Percentiles rank a stretch among this genome's conserved stretches.
phyloP scores from a whole-genome alignment of 2,329 filamentous ascomycete genomes.

The Colletotrichum sp. region DNA sequence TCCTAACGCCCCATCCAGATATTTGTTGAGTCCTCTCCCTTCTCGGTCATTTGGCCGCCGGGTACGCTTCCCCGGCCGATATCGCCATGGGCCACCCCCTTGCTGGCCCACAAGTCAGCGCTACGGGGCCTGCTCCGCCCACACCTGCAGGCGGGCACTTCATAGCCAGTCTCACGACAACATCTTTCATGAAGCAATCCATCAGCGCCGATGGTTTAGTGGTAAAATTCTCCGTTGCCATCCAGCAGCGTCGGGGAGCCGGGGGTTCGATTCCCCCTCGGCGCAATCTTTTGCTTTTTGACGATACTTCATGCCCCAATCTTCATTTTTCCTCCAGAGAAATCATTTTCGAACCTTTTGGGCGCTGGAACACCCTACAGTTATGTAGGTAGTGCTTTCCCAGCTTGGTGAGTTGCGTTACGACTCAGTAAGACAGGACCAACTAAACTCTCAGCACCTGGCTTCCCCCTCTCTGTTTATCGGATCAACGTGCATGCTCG shows the following conservation, averaged over 20 bases:
- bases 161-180: rapidly evolving
- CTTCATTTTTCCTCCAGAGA: no score
- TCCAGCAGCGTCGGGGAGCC: not conserved
- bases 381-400: no score
- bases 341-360: no score
- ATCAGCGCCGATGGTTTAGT: not conserved
- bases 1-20: not conserved
- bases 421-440: no score
- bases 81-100: not conserved
- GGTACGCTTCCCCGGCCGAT: not conserved
- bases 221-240: not conserved
- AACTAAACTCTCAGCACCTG: no score
- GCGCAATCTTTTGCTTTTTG: not conserved
- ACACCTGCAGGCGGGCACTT: not conserved
- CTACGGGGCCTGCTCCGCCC: not conserved
- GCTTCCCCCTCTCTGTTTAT: no score
- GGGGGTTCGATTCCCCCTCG: not conserved
- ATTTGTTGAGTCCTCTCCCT: not conserved
- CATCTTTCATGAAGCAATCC: rapidly evolving
- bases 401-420: no score
- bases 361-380: no score
- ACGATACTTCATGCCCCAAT: no score
- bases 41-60: not conserved
- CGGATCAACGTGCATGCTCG: no score
- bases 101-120: not conserved